Evolutionary conservation across 164 flowering plant genomes (phyloP), one percentile per base, ranked within the genome.

Genomic region (Aristolochia contorta): DNA sequence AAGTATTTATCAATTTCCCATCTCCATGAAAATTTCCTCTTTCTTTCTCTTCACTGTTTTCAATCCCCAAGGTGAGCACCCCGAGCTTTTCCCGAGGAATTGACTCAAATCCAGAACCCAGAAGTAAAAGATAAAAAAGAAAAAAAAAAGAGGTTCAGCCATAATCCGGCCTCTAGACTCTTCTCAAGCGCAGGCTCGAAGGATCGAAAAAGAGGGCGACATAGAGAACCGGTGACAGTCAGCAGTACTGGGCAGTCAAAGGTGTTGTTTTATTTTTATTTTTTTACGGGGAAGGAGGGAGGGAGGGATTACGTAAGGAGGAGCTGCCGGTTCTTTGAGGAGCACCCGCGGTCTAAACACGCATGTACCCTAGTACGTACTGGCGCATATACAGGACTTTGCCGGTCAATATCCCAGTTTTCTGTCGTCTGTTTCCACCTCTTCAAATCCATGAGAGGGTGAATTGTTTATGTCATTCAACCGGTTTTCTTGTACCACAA

Each of bases 401-500:
- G 67, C 67, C 61, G 54, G 61, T 50, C 18, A 22, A 14, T 10
- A 56, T 3, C 45, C 32, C 18, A 16, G 4, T 30, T 32, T 15
- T 32, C 45, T 32, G 3, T 43, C 47, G 12, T 60, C 14, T 30
- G 56, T n/a, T 53, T 56, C 48, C 60, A 23, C 41, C 54, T 18
- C 46, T 47, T 25, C n/a, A 55, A 54, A 19, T 45, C 43, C 54
- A 9, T 30, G 20, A 48, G 55, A 48, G 16, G 52, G 60, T 47
- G 54, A 51, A 56, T 30, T 64, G 47, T 32, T 30, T 21, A 48
- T 48, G 61, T n/a, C n/a, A 50, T 62, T 64, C 21, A 6, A 56
- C 48, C 48, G 67, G 47, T 56, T 60, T 59, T 27, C 47, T 67
- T 63, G 50, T 25, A 70, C 55, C 21, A 59, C 47, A 54, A 65